These are phyloP conservation scores for Aquanectria penicillioides DNA, from an alignment of 2,329 filamentous ascomycete species.

Conservation along the genomic window DNA sequence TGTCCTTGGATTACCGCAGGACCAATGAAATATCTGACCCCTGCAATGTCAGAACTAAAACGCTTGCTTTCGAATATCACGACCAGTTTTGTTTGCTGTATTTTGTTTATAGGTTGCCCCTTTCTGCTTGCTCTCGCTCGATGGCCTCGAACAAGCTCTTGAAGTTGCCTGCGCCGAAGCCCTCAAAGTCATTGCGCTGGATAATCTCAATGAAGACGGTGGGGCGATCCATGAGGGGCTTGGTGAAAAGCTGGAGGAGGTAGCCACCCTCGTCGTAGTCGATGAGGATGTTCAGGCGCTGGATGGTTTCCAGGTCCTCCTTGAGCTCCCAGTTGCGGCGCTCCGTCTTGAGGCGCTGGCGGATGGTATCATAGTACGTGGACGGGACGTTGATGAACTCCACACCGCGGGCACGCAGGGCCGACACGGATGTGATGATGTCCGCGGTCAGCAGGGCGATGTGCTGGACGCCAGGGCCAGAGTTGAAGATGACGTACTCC, in stretches of 20 bases:
- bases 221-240: slow-evolving; percentile 92
- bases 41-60: background rate
- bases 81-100: background rate
- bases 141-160: slow-evolving; percentile 96
- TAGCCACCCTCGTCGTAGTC: slow-evolving; percentile 96
- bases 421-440: slow-evolving; percentile 80
- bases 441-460: slow-evolving; percentile 86
- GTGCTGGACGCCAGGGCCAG: slow-evolving; percentile 90
- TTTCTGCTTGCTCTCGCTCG: slow-evolving; percentile 87
- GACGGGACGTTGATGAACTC: slow-evolving; percentile 91
- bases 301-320: slow-evolving; percentile 82
- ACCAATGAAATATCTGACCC: too few relatives aligned
- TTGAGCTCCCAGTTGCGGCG: slow-evolving; percentile 70
- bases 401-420: slow-evolving; percentile 85
- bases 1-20: too few relatives aligned
- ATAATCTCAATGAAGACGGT: slow-evolving; percentile 98
- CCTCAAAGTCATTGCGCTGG: slow-evolving; percentile 88
- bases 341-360: slow-evolving; percentile 74
- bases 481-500: slow-evolving; percentile 91
- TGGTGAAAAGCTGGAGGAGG: slow-evolving; percentile 79
- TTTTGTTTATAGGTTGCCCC: slow-evolving; percentile 79
- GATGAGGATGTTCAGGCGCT: slow-evolving; percentile 86
- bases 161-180: slow-evolving; percentile 95
- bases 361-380: slow-evolving; percentile 87
- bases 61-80: slow-evolving; percentile 2